These are phyloP conservation scores for Inga oerstediana DNA, from an alignment of 306 rosid species.

Conservation along the genomic window DNA sequence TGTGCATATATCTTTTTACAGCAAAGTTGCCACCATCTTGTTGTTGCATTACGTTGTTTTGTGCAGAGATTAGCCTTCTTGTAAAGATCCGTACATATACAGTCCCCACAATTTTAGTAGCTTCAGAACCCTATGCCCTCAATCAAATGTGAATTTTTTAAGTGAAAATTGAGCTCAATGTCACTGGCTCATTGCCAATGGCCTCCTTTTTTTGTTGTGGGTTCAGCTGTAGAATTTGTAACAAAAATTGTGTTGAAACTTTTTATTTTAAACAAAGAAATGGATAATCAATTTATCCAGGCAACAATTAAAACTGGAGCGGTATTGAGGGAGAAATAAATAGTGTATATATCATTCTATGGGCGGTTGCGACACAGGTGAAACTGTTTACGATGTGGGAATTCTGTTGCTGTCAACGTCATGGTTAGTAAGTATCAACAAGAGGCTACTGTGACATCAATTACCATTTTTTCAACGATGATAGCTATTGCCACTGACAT, in stretches of 20 bases:
- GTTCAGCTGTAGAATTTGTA: background rate
- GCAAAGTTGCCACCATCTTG: conserved; percentile 23
- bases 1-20: background rate
- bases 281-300: background rate
- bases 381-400: background rate
- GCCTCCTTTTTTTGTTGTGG: background rate
- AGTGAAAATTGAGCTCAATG: background rate
- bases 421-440: background rate
- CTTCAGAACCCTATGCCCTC: background rate
- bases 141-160: background rate
- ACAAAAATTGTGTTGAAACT: background rate
- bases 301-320: background rate
- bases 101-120: conserved; percentile 22
- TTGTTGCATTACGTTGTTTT: conserved; percentile 32
- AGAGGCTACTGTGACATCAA: background rate
- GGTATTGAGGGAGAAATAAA: background rate
- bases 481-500: background rate
- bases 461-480: background rate
- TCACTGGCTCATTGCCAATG: background rate
- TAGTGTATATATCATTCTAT: background rate
- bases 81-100: conserved; percentile 38
- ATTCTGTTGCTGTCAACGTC: background rate
- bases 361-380: background rate
- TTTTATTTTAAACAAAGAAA: background rate
- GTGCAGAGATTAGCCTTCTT: conserved; percentile 25